Evolutionary conservation across 1,284 basidiomycete genomes (phyloP).

Genomic region (Fistulinella cinereoalba): DNA sequence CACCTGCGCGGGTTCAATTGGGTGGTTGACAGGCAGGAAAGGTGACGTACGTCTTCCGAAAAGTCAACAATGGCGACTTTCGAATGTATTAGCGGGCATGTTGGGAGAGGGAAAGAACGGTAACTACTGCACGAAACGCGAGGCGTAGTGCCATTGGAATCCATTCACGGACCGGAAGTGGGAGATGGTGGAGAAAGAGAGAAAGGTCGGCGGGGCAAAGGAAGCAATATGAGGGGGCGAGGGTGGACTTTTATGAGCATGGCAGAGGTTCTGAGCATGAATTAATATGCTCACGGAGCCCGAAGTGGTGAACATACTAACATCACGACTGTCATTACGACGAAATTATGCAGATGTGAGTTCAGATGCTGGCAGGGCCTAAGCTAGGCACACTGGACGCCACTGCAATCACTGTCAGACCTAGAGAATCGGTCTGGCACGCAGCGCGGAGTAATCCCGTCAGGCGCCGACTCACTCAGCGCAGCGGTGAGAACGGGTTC

Average conservation of each 20-base stretch:
- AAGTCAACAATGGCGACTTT: constrained; percentile 74
- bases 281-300: constrained; percentile 14
- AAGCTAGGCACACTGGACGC: constrained; percentile 2
- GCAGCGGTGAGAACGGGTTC: constrained; percentile 27
- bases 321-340: constrained; percentile 15
- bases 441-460: constrained; percentile 8
- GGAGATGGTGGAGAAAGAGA: background rate
- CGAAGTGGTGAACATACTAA: constrained; percentile 13
- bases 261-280: constrained; percentile 2
- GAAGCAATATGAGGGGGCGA: background rate
- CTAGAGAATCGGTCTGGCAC: background rate
- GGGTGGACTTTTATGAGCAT: constrained; percentile 19
- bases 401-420: constrained; percentile 29
- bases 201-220: background rate
- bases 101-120: constrained; percentile 28
- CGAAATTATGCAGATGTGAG: background rate
- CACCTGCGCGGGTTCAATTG: constrained; percentile 42
- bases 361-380: constrained; percentile 12
- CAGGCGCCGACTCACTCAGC: background rate
- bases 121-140: constrained; percentile 73
- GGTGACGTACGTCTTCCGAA: constrained; percentile 54
- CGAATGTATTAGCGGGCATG: constrained; percentile 9
- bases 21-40: background rate
- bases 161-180: constrained; percentile 20
- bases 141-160: constrained; percentile 40